Base-by-base conservation (phyloP, 345 rosid genomes). In the Eucalyptus globulus region DNA sequence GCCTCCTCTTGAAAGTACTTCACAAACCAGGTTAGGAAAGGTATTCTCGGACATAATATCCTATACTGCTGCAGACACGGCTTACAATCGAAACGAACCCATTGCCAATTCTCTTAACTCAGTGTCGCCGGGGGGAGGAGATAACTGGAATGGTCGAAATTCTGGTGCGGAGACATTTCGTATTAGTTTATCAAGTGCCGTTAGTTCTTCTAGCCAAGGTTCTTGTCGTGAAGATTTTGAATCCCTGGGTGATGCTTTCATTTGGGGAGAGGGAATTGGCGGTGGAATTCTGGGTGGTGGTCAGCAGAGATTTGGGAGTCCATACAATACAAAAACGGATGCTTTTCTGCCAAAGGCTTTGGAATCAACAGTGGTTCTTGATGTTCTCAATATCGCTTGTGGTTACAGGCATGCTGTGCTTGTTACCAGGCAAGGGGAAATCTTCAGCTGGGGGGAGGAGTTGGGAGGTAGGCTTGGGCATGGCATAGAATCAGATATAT, bases 361-460 rank as follows among this genome's bases (percentile, higher is more conserved):
- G 93, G 98, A 93, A 86, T 93, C 99, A 87, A 93, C 92, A 6
- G 94, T 95, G 90, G 94, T 95, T 87, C 93, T 96, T 21, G 98
- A 96, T 94, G 96, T 94, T 50, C 94, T 93, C 88, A 92, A 90
- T 90, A 93, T 97, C 49, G 97, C 98, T 86, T 97, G 99, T 92
- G 99, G 99, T 92, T 88, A 93, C 90, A 94, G 91, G 92, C 99
- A 97, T 94, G 99, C 99, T n/a, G 93, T 92, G 89, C 90, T 97
- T 89, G 95, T 96, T 87, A 96, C 96, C 58, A 96, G 93, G 90
- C 94, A 95, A 89, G 99, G 99, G 81, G 96, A 96, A 90, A 95
- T 96, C 90, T 96, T 95, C 89, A 97, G 98, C 89, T 97, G 99
- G 99, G 99, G 99, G 34, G 96, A 96, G 87, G 99, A 94, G 89